Evolutionary conservation across 805 yeast species (phyloP).

Genomic region (Metschnikowia bowlesiae): DNA sequence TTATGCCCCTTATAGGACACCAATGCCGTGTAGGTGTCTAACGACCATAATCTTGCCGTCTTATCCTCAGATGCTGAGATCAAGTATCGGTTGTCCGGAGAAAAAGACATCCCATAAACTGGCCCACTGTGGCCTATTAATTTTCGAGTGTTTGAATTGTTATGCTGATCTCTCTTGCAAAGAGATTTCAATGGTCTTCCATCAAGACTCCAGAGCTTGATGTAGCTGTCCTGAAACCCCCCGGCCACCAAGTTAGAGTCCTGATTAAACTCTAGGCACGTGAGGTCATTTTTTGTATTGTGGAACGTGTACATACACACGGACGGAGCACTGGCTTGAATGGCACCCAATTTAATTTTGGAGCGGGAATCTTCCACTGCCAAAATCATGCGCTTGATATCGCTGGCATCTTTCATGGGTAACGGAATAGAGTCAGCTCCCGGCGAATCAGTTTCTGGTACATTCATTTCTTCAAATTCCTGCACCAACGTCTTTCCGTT

Average conservation of each 20-base stretch:
- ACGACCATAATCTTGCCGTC: conserved; percentile 89
- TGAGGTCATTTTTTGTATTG: conserved; percentile 84
- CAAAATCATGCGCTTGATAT: conserved; percentile 72
- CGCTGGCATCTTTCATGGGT: conserved; percentile 77
- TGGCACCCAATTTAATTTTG: conserved; percentile 60
- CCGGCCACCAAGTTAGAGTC: conserved; percentile 87
- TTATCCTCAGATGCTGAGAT: conserved; percentile 87
- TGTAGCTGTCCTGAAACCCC: conserved; percentile 88
- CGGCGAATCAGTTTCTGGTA: conserved; percentile 64
- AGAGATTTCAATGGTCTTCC: conserved; percentile 76
- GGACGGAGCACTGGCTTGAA: conserved; percentile 83
- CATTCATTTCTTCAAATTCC: conserved; percentile 57
- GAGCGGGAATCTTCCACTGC: conserved; percentile 80
- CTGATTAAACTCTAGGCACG: conserved; percentile 80
- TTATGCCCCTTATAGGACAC: conserved; percentile 96
- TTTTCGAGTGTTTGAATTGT: conserved; percentile 45
- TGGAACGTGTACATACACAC: conserved; percentile 98
- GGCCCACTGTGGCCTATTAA: conserved; percentile 93
- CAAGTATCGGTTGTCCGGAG: conserved; percentile 82
- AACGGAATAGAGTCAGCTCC: conserved; percentile 71
- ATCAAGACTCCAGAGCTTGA: conserved; percentile 89
- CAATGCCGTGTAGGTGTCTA: conserved; percentile 82
- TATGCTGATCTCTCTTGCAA: conserved; percentile 50
- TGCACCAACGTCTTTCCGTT: conserved; percentile 50
- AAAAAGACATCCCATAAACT: conserved; percentile 83